Evolutionary conservation across 208 protist species (phyloP).

Genomic region (Wallacemonas sp.): DNA sequence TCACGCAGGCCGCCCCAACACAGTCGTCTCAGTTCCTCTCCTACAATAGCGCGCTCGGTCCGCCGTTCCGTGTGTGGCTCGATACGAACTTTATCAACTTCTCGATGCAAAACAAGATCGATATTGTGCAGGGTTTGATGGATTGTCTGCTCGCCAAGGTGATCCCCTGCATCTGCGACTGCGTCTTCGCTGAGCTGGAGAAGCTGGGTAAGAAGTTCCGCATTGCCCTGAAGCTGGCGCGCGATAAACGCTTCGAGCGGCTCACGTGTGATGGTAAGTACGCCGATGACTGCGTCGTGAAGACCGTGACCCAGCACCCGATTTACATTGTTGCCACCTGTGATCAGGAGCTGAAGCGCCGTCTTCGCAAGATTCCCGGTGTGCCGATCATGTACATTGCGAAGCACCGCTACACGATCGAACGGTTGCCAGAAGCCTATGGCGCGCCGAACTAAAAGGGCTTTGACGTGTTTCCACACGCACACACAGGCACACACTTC

Average conservation of each 20-base stretch:
- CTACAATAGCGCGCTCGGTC: slow-evolving; percentile 97
- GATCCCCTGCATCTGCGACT: slow-evolving; percentile 98
- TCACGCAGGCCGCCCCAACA: slow-evolving; percentile 63
- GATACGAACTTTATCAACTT: slow-evolving; percentile 99
- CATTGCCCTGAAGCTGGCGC: slow-evolving; percentile 93
- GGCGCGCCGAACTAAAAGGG: slow-evolving; percentile 58
- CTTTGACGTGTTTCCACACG: not conserved
- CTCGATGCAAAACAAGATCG: slow-evolving; percentile 99
- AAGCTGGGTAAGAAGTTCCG: slow-evolving; percentile 97
- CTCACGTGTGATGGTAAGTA: slow-evolving; percentile 98
- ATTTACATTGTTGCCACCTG: slow-evolving; percentile 94
- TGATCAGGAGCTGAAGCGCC: slow-evolving; percentile 97
- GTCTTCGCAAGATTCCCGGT: slow-evolving; percentile 98
- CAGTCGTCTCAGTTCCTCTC: slow-evolving; percentile 95
- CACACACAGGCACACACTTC: no score
- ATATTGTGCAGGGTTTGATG: slow-evolving; percentile 98
- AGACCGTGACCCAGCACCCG: slow-evolving; percentile 92
- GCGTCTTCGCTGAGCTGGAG: slow-evolving; percentile 99
- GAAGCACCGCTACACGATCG: slow-evolving; percentile 97
- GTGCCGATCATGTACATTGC: slow-evolving; percentile 99
- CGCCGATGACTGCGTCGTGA: slow-evolving; percentile 99
- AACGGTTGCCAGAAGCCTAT: slow-evolving; percentile 97
- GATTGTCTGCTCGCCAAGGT: slow-evolving; percentile 99
- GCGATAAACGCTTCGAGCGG: slow-evolving; percentile 98
- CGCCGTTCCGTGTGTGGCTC: slow-evolving; percentile 98